Evolutionary conservation across 2,329 filamentous ascomycete species (phyloP), one percentile per base, ranked within the genome.

Genomic region (Verticillium longisporum): DNA sequence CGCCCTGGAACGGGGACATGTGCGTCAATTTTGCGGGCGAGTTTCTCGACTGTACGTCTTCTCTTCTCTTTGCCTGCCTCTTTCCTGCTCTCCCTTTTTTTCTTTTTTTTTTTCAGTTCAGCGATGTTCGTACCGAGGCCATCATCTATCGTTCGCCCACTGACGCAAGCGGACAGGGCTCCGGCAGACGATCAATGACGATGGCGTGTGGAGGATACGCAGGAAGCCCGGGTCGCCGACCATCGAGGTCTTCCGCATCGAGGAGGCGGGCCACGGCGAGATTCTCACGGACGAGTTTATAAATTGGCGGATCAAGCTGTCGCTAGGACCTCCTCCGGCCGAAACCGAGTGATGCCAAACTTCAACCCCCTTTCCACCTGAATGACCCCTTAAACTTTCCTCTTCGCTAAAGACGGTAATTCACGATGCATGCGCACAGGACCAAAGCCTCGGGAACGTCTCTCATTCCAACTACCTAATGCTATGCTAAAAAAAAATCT

Each of bases 1-100:
- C 80, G 2, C 85, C 83, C 56, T 99, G 95, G 95, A 91, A 98
- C 75, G 94, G 91, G 18, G 94, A 97, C 70, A 84, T 90, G 66
- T 97, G 93, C 71, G 95, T 98, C 70, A 97, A 96, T 68, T 97
- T 97, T 75, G 87, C 92, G 1, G 86, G 85, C 1, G 80, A 77
- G 0, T 91, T 98, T 67, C 75, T 98, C 15, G 87, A 88, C 7
- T 96, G 91, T 92, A 73, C 18, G 55, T 41, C 7, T 60, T 38
- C 10, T 7, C 38, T 18, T 53, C 58, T 37, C 32, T 55, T 57
- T 55, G 21, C 4, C 10, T 26, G 6, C 50, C 50, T 6, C 50
- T 26, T 54, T 55, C 26, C 26, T 26, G 26, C 26, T 26, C 26
- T n/a, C n/a, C n/a, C n/a, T n/a, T n/a, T n/a, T n/a, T n/a, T n/a